Evolutionary conservation across 371 early-diverging fungal species (phyloP), one percentile per base, ranked within the genome.

Genomic region (Apophysomyces trapeziformis): DNA sequence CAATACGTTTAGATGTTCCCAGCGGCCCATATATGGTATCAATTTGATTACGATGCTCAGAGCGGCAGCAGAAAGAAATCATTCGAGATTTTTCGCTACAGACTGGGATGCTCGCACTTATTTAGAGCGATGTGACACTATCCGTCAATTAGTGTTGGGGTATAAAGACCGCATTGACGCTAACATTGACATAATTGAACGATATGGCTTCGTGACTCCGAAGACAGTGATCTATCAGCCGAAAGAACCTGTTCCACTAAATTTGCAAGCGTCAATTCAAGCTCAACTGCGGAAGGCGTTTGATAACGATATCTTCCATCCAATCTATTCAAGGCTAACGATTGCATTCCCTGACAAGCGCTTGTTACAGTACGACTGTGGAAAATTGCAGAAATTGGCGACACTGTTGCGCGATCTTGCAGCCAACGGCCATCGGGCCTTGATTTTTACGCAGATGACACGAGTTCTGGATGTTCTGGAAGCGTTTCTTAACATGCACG

Each of bases 401-500:
- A 85, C 75, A 63, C 75, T 97, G 26, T 72, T 99, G 43, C 82
- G 86, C 6, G 79, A 87, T n/a, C 75, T 97, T 46, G 89, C 91
- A 43, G 83, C 82, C 3, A 87, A 87, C 56, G 87, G 95, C 4
- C 96, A 95, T 69, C 90, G 96, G 41, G 95, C 93, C 0, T 76
- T 99, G 66, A 90, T 99, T 61, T 99, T 99, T 69, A 98, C 98
- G 60, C 99, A 99, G 78, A 99, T 99, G 99, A 99, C 99, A 7
- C 87, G 90, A 44, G 92, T 99, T 44, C 85, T 99, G 83, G 95
- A 97, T 73, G 92, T 99, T 37, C 84, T 99, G 66, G 98, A 96
- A 72, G 95, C 96, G 67, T 99, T 95, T 85, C 78, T 98, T 65
- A 90, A 91, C 56, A 90, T 92, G 65, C 92, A 94, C 64, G 93